Evolutionary conservation across 805 yeast genomes (phyloP).

Genomic region (Myxozyma lipomycoides): DNA sequence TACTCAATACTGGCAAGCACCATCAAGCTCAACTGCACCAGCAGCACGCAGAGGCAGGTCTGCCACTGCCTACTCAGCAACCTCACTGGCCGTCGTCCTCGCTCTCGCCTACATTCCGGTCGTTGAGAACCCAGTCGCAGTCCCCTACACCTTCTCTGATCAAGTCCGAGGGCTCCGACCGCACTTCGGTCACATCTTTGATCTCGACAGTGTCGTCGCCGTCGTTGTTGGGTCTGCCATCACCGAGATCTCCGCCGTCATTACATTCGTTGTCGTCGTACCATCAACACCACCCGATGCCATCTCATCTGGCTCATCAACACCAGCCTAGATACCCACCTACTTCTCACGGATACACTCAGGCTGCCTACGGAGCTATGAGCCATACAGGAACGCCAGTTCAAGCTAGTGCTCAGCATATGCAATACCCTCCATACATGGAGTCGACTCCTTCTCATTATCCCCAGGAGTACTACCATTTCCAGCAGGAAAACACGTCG

Average conservation of each 20-base stretch:
- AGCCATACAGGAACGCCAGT: slow-evolving; percentile 7
- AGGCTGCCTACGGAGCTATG: slow-evolving; percentile 13
- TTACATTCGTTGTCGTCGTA: slow-evolving; percentile 4
- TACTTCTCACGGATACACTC: slow-evolving; percentile 7
- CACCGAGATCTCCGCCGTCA: slow-evolving; percentile 25
- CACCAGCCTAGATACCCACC: background rate
- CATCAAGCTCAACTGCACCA: slow-evolving; percentile 16
- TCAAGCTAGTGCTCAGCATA: background rate
- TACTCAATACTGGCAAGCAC: slow-evolving; percentile 22
- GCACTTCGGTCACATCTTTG: slow-evolving; percentile 28
- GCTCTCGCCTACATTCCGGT: slow-evolving; percentile 21
- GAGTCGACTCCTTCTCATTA: background rate
- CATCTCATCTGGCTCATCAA: background rate
- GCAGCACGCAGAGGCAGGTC: slow-evolving; percentile 4
- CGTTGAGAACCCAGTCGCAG: slow-evolving; percentile 24
- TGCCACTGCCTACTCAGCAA: background rate
- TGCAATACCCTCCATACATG: background rate
- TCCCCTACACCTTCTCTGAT: slow-evolving; percentile 27
- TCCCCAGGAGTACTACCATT: background rate
- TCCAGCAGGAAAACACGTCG: background rate
- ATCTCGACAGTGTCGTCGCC: slow-evolving; percentile 25
- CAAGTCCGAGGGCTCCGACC: slow-evolving; percentile 23
- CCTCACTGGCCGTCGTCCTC: slow-evolving; percentile 11
- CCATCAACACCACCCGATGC: slow-evolving; percentile 1
- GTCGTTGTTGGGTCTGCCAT: slow-evolving; percentile 26